A percentile compares a stretch with the other conserved stretches of the same genome.
Conservation (phyloP, 305 asterid species). For the Nicotiana rustica region DNA sequence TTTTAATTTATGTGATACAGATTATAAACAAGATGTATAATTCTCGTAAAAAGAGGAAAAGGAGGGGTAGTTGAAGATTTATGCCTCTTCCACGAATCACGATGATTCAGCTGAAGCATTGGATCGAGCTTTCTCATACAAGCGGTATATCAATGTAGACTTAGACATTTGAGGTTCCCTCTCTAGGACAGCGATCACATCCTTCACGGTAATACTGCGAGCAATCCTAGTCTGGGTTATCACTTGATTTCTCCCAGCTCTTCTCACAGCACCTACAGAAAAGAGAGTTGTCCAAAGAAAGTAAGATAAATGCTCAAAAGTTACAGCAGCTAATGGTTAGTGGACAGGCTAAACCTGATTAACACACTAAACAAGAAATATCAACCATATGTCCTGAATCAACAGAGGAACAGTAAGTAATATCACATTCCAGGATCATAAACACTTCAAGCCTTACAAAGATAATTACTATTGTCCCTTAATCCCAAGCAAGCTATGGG, state of each 20-base stretch:
- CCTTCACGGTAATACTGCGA: constrained; percentile 69
- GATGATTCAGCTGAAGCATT: constrained; percentile 50
- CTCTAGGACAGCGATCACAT: constrained; percentile 73
- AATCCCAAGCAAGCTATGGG: constrained; percentile 8
- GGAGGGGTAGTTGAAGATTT: background rate
- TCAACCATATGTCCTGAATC: constrained; percentile 23
- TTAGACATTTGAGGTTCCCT: constrained; percentile 93
- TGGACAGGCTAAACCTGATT: constrained; percentile 4
- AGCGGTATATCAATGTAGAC: constrained; percentile 67
- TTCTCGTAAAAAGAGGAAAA: background rate
- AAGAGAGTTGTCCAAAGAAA: constrained; percentile 5
- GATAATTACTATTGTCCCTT: background rate
- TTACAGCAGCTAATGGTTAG: constrained; percentile 14
- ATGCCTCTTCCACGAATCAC: constrained; percentile 14
- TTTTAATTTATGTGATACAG: background rate
- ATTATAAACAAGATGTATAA: constrained; percentile 12
- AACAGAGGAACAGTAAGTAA: constrained; percentile 8
- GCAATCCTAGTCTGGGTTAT: constrained; percentile 52
- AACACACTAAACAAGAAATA: background rate
- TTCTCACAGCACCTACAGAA: constrained; percentile 55
- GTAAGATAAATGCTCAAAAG: background rate
- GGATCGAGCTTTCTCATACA: constrained; percentile 58
- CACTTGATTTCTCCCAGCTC: constrained; percentile 71
- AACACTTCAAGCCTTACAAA: background rate
- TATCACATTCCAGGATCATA: constrained; percentile 19